Base-by-base conservation (phyloP, 2,329 filamentous ascomycete species). In the Penicillium olsonii region DNA sequence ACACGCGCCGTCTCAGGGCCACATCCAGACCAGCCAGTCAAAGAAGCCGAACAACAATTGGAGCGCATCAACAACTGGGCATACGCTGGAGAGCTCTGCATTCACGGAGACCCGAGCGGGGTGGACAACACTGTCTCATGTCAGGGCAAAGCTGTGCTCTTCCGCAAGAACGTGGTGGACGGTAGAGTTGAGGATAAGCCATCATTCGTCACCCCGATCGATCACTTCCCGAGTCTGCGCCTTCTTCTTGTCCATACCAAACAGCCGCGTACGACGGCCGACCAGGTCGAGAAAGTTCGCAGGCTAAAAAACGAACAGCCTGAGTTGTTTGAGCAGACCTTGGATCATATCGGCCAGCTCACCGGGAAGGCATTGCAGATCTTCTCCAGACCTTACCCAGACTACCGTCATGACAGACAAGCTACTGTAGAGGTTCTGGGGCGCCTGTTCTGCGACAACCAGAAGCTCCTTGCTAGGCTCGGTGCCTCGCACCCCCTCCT, bases 31-130 rank as follows among this genome's bases (percentile, higher is more conserved):
- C 92, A 97, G 70, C 90, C 90, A 3, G 74, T 84, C 1, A 85
- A 90, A 45, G 94, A 99, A 73, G 90, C 90, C 15, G 85, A 88
- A 52, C 73, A 90, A 33, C 92, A 97, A 68, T 81, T 97, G 26
- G 92, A 97, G 74, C 84, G 92, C 57, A 96, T 99, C 73, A 99
- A 97, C 71, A 83, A 88, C 54, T 99, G 94, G 94, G 92, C 94
- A 0, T 97, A 96, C 70, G 94, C 99, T 1, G 88, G 88, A 18
- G 94, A 99, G 70, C 88, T 96, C 84, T 94, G 90, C 72, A 96
- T 96, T 56, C 94, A 99, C 67, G 94, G 92, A 31, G 96, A 95
- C 65, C 94, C 94, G 0, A 96, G 90, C 0, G 94, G 94, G 0
- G 90, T 99, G 35, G 94, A 99, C 74, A 99, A 99, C 71, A 97